Evolutionary conservation across 352 stramenopile genomes (phyloP).

Genomic region (Labyrinthula sp.): DNA sequence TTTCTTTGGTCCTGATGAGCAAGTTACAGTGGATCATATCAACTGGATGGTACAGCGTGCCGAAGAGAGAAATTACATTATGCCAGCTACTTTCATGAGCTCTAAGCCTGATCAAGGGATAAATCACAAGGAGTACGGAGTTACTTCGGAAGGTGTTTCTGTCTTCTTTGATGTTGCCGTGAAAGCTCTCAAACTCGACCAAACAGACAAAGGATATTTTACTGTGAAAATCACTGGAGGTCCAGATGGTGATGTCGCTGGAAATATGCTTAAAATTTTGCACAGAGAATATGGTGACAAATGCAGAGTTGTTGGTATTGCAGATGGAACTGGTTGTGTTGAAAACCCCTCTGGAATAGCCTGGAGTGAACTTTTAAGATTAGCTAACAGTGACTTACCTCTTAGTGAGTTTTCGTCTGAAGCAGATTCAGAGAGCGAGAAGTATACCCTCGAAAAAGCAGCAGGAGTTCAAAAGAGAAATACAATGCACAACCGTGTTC

Average conservation of each 20-base stretch:
- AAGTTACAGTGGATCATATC: slow-evolving; percentile 75
- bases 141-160: slow-evolving; percentile 85
- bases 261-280: slow-evolving; percentile 92
- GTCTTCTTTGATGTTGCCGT: slow-evolving; percentile 83
- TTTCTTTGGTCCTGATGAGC: slow-evolving; percentile 89
- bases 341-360: slow-evolving; percentile 79
- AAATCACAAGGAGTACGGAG: slow-evolving; percentile 90
- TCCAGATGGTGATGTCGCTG: slow-evolving; percentile 84
- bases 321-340: slow-evolving; percentile 71
- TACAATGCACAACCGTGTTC: slow-evolving; percentile 82
- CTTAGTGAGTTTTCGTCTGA: slow-evolving; percentile 75
- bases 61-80: slow-evolving; percentile 67
- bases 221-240: slow-evolving; percentile 87
- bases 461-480: slow-evolving; percentile 83
- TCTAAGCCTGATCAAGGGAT: slow-evolving; percentile 85
- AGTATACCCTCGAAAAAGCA: slow-evolving; percentile 54
- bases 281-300: slow-evolving; percentile 71
- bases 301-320: slow-evolving; percentile 66
- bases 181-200: slow-evolving; percentile 60
- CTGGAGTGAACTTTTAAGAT: slow-evolving; percentile 62
- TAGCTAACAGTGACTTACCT: slow-evolving; percentile 58
- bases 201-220: slow-evolving; percentile 60
- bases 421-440: too few species aligned
- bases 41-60: slow-evolving; percentile 84
- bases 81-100: slow-evolving; percentile 81